Conservation (phyloP, 768 basidiomycete genomes). For the Leccinum incarnatum region DNA sequence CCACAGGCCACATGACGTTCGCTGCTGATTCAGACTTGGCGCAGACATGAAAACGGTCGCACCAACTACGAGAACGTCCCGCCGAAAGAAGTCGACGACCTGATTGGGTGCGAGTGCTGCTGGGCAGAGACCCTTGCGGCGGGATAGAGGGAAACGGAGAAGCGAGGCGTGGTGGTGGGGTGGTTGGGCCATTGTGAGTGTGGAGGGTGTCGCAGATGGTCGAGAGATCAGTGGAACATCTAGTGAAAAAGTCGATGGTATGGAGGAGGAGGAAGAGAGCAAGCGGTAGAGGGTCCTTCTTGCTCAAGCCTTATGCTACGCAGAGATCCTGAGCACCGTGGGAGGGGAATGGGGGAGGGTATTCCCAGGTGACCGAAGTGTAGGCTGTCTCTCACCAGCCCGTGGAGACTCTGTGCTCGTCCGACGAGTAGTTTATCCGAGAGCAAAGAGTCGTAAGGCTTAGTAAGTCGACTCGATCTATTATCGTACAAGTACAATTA, state of each 20-base stretch:
- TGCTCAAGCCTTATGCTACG: too few species aligned
- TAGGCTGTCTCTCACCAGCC: too few species aligned
- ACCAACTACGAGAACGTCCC: constrained; percentile 13
- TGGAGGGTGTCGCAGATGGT: background rate
- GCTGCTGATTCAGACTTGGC: background rate
- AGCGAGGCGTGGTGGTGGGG: constrained; percentile 29
- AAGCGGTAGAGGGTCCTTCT: background rate
- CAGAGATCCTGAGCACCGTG: too few species aligned
- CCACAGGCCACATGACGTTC: too few species aligned
- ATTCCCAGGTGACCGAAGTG: too few species aligned
- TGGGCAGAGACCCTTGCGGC: too few species aligned
- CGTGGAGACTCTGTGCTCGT: too few species aligned
- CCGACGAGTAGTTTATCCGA: too few species aligned
- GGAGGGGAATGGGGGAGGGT: too few species aligned
- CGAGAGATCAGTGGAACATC: constrained; percentile 4
- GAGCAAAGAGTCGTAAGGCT: too few species aligned
- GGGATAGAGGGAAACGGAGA: constrained; percentile 25
- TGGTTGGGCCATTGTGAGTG: constrained; percentile 22
- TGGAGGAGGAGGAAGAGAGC: background rate
- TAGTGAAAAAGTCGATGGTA: background rate
- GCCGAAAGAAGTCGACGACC: constrained; percentile 28
- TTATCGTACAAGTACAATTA: too few species aligned
- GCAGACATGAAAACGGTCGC: background rate
- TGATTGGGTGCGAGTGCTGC: constrained; percentile 16
- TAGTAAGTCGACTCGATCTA: too few species aligned